Conservation (phyloP, 805 yeast genomes). For the Wickerhamiella musiphila region DNA sequence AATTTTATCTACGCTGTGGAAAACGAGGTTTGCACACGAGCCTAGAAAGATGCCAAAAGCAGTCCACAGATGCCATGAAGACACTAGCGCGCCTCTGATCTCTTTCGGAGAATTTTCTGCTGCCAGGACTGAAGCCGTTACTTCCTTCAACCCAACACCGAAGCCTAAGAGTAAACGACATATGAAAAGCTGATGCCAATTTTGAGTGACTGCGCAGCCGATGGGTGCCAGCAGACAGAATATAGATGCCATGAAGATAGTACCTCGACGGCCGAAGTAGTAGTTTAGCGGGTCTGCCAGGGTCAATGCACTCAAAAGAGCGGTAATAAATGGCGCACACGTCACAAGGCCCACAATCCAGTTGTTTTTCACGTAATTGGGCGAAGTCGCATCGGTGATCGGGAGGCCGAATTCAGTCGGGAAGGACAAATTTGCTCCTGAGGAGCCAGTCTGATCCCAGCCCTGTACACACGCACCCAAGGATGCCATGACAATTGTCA, state of each 20-base stretch:
- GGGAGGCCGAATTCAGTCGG: slow-evolving; percentile 29
- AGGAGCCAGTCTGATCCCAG: slow-evolving; percentile 55
- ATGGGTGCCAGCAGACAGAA: slow-evolving; percentile 41
- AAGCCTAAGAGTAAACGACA: slow-evolving; percentile 44
- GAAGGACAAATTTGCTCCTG: slow-evolving; percentile 46
- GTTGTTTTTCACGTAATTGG: slow-evolving; percentile 15
- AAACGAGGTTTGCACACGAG: slow-evolving; percentile 40
- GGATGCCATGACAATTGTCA: slow-evolving; percentile 41
- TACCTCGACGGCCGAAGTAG: slow-evolving; percentile 38
- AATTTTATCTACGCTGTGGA: slow-evolving; percentile 30
- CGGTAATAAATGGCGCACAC: slow-evolving; percentile 42
- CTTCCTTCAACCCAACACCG: slow-evolving; percentile 50
- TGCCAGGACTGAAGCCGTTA: slow-evolving; percentile 50
- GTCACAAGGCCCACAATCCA: slow-evolving; percentile 43
- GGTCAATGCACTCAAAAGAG: slow-evolving; percentile 32
- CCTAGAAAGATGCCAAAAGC: slow-evolving; percentile 60
- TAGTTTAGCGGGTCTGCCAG: slow-evolving; percentile 35
- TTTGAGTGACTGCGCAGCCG: slow-evolving; percentile 44
- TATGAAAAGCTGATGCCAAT: slow-evolving; percentile 42
- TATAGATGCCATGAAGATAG: slow-evolving; percentile 23
- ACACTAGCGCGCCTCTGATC: slow-evolving; percentile 46
- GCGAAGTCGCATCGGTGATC: slow-evolving; percentile 7
- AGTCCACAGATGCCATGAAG: slow-evolving; percentile 64
- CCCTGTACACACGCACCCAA: slow-evolving; percentile 57
- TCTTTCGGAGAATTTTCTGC: slow-evolving; percentile 45